Conservation (phyloP, 371 early-diverging fungal genomes). For the Mortierella sp. region DNA sequence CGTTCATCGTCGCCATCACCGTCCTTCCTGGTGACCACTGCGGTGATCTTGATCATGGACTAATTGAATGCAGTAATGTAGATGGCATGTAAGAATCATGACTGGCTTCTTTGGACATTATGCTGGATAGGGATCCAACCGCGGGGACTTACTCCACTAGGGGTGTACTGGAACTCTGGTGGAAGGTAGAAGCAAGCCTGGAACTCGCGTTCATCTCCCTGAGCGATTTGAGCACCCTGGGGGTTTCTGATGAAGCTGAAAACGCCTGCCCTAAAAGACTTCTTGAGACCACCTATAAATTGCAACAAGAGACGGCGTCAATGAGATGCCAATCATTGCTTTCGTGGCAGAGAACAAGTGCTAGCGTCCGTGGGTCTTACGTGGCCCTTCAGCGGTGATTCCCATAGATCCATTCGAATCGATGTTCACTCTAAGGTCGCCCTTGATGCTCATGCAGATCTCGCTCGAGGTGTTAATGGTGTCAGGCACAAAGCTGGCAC, state of each 20-base stretch:
- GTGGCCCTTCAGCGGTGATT: not conserved
- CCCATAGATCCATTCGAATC: not conserved
- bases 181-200: constrained; percentile 18
- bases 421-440: constrained; percentile 7
- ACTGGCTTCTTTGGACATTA: too few species aligned
- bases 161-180: not conserved
- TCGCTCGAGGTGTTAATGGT: not conserved
- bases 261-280: not conserved
- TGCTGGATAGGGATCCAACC: too few species aligned
- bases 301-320: not conserved
- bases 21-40: not conserved
- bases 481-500: not conserved
- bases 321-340: too few species aligned
- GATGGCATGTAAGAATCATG: too few species aligned
- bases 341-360: too few species aligned
- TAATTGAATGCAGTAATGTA: too few species aligned
- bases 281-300: not conserved
- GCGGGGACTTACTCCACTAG: constrained; percentile 15
- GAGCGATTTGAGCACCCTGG: not conserved
- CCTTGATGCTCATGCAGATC: constrained; percentile 13
- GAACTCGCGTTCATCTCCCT: not conserved
- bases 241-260: not conserved
- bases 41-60: not conserved
- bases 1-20: not conserved
- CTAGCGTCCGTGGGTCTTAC: too few species aligned